Conservation (phyloP, 2,329 filamentous ascomycete species). For the Aureobasidium leucospermi region DNA sequence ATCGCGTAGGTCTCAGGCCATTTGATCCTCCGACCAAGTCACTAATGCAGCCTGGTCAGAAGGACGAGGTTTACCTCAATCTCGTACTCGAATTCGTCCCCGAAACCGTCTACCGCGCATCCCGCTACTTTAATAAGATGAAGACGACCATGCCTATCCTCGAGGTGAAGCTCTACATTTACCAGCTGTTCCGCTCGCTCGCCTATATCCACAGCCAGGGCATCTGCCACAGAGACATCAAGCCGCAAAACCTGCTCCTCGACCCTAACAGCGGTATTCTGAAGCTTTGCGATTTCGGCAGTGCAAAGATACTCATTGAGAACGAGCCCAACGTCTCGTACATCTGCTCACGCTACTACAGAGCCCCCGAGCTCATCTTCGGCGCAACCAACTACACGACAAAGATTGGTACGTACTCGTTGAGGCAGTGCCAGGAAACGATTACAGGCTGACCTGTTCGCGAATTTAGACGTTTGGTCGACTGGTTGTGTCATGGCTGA, state of each 20-base stretch:
- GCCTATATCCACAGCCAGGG: conserved; percentile 99
- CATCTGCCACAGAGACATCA: conserved; percentile 98
- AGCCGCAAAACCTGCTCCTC: conserved; percentile 93
- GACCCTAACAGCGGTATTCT: conserved; percentile 86
- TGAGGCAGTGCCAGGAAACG: neutral
- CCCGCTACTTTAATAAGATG: conserved; percentile 99
- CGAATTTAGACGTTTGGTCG: conserved; percentile 82
- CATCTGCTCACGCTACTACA: conserved; percentile 98
- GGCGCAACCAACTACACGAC: conserved; percentile 99
- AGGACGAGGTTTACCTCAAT: conserved; percentile 98
- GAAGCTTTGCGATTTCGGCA: conserved; percentile 98
- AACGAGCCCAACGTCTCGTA: conserved; percentile 99
- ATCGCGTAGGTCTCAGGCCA: conserved; percentile 57
- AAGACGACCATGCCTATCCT: conserved; percentile 99
- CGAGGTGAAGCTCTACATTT: conserved; percentile 98
- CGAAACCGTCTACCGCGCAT: conserved; percentile 96
- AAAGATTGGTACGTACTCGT: conserved; percentile 76
- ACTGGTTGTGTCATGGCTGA: conserved; percentile 99
- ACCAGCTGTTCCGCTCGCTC: conserved; percentile 95
- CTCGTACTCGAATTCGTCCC: conserved; percentile 96
- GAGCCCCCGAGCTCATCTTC: conserved; percentile 95
- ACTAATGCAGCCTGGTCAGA: conserved; percentile 25
- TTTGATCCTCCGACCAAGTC: neutral
- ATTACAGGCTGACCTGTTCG: neutral
- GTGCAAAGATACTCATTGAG: conserved; percentile 95